Conservation (phyloP, 2,329 filamentous ascomycete genomes). For the Trichoderma sp. region DNA sequence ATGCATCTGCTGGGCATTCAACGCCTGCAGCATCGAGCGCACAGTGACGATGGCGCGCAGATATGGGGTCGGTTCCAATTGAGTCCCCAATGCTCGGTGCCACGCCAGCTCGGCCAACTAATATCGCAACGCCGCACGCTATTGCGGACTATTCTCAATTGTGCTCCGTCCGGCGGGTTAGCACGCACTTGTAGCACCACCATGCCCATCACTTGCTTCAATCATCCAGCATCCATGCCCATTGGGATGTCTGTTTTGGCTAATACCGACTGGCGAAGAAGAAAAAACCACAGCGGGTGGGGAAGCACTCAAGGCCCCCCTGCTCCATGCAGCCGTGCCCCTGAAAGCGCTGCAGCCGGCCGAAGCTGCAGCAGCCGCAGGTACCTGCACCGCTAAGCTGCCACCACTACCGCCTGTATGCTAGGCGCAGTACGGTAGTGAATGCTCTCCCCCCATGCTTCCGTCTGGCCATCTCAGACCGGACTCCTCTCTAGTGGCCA, state of each 20-base stretch:
- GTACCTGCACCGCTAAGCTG: slow-evolving; percentile 16
- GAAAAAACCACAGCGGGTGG: slow-evolving; percentile 19
- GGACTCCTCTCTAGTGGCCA: slow-evolving; percentile 1
- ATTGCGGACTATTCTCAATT: slow-evolving; percentile 19
- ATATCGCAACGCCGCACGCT: slow-evolving; percentile 18
- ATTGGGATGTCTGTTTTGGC: slow-evolving; percentile 23
- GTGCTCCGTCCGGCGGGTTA: slow-evolving; percentile 12
- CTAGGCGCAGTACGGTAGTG: background rate
- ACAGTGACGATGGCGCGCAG: background rate
- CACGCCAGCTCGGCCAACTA: slow-evolving; percentile 25
- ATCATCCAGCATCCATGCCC: slow-evolving; percentile 19
- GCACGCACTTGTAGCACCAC: slow-evolving; percentile 1
- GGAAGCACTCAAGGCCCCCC: background rate
- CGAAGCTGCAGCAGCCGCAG: slow-evolving; percentile 24
- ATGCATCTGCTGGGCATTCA: background rate
- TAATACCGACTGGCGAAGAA: slow-evolving; percentile 11
- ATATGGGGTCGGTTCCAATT: background rate
- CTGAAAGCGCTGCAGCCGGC: slow-evolving; percentile 26
- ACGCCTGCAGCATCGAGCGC: background rate
- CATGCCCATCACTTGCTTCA: slow-evolving; percentile 11
- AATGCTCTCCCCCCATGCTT: slow-evolving; percentile 18
- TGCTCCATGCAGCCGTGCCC: slow-evolving; percentile 23
- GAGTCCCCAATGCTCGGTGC: slow-evolving; percentile 4
- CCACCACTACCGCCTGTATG: slow-evolving; percentile 16
- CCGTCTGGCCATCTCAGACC: slow-evolving; percentile 4